Percentiles rank a stretch among this genome's conserved stretches.
Evolutionary conservation across 2,329 filamentous ascomycete species (phyloP).

Genomic region (Gnomoniopsis smithogilvyi): DNA sequence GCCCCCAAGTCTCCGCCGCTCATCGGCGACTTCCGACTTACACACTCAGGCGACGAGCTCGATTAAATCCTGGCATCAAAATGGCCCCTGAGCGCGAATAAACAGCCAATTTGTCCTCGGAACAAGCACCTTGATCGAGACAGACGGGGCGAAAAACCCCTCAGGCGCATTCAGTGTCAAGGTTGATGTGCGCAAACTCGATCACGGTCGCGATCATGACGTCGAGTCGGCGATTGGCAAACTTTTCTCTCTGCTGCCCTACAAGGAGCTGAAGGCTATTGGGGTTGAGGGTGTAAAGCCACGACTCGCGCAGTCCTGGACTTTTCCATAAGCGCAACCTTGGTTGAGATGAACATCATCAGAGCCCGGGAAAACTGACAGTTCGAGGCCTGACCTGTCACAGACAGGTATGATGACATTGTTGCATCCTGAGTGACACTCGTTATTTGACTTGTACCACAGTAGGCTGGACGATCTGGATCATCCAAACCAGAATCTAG

Average conservation of each 20-base stretch:
- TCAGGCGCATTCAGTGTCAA: background rate
- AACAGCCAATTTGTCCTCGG: background rate
- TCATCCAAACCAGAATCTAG: background rate
- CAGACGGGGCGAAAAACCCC: background rate
- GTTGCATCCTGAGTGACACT: background rate
- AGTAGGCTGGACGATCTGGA: background rate
- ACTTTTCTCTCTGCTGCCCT: background rate
- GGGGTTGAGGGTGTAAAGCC: background rate
- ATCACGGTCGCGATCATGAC: background rate
- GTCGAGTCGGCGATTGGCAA: background rate
- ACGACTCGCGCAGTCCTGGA: constrained; percentile 7
- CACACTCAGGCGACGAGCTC: background rate
- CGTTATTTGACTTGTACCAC: background rate
- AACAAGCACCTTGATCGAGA: background rate
- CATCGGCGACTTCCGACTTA: constrained; percentile 16
- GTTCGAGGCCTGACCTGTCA: background rate
- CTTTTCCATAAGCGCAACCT: background rate
- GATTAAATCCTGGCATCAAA: constrained; percentile 10
- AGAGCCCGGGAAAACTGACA: background rate
- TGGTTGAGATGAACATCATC: background rate
- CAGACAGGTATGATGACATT: background rate
- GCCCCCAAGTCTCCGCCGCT: no score
- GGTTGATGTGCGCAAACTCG: background rate
- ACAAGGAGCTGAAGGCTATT: background rate
- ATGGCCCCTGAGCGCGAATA: background rate